Percentiles rank a stretch among this genome's conserved stretches.
Evolutionary conservation across 106 monocot genomes (phyloP).

Genomic region (Dioscorea alata): DNA sequence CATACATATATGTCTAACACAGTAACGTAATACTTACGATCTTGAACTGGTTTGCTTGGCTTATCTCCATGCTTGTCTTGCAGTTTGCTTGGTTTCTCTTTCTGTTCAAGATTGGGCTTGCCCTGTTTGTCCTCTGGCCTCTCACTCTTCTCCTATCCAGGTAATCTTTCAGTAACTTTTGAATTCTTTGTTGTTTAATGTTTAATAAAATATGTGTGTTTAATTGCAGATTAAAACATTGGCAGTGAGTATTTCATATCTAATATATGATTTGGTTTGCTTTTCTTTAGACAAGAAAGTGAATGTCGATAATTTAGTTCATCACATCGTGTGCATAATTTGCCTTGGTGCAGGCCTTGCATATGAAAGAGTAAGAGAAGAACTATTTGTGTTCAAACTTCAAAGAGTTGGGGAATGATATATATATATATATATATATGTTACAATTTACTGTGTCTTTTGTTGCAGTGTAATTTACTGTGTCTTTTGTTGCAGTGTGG

Average conservation of each 20-base stretch:
- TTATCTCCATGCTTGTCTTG: conserved; percentile 46
- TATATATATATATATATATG: no score
- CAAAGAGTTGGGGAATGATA: background rate
- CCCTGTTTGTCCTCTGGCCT: conserved; percentile 49
- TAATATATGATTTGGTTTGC: conserved; percentile 56
- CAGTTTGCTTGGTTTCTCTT: conserved; percentile 46
- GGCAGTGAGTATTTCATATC: conserved; percentile 47
- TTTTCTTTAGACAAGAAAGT: conserved; percentile 28
- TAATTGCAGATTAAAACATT: conserved; percentile 59
- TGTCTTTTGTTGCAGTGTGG: no score
- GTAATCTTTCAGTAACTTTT: conserved; percentile 4
- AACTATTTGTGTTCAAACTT: background rate
- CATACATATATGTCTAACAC: no score
- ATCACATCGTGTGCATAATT: conserved; percentile 57
- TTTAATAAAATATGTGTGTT: background rate
- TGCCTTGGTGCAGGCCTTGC: conserved; percentile 54
- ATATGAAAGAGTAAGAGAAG: conserved; percentile 39
- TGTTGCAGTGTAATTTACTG: no score
- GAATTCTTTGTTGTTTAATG: background rate
- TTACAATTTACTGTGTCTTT: background rate
- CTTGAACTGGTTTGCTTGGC: no score
- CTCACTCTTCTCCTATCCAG: conserved; percentile 45
- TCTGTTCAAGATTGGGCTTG: conserved; percentile 60
- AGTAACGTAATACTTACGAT: no score
- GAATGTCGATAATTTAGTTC: conserved; percentile 40